phyloP scores from a whole-genome alignment of 805 yeast genomes.

The Priceomyces carsonii region DNA sequence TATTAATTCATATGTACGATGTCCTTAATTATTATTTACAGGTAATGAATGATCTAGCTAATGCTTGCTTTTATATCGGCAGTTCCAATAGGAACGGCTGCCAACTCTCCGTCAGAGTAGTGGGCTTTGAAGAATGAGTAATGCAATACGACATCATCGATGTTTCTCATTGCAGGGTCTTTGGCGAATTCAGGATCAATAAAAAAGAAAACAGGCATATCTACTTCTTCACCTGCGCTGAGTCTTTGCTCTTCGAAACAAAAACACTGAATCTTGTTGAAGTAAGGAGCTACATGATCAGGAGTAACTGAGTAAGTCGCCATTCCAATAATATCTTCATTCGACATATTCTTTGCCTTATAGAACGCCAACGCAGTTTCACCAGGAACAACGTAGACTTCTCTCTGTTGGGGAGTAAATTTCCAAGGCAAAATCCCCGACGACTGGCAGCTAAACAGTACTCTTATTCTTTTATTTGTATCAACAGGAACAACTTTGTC shows the following conservation, averaged over 20 bases:
- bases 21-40: slow-evolving; percentile 3
- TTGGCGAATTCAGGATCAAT: slow-evolving; percentile 94
- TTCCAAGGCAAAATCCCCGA: slow-evolving; percentile 92
- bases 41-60: neutral
- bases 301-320: slow-evolving; percentile 97
- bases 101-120: slow-evolving; percentile 42
- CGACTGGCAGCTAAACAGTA: slow-evolving; percentile 91
- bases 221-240: slow-evolving; percentile 95
- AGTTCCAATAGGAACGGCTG: slow-evolving; percentile 33
- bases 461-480: slow-evolving; percentile 73
- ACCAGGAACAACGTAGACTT: slow-evolving; percentile 91
- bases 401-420: slow-evolving; percentile 90
- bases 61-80: slow-evolving; percentile 6
- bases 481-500: slow-evolving; percentile 89
- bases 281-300: slow-evolving; percentile 93
- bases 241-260: slow-evolving; percentile 96
- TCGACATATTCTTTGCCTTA: slow-evolving; percentile 82
- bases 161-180: slow-evolving; percentile 89
- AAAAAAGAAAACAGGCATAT: slow-evolving; percentile 97
- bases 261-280: slow-evolving; percentile 96
- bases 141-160: slow-evolving; percentile 86
- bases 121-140: slow-evolving; percentile 85
- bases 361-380: slow-evolving; percentile 97
- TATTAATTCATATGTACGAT: slow-evolving; percentile 5
- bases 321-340: slow-evolving; percentile 94